Percentiles rank a stretch among this genome's conserved stretches.
Evolutionary conservation across 2,329 filamentous ascomycete genomes (phyloP).

Genomic region (Colletotrichum musicola): DNA sequence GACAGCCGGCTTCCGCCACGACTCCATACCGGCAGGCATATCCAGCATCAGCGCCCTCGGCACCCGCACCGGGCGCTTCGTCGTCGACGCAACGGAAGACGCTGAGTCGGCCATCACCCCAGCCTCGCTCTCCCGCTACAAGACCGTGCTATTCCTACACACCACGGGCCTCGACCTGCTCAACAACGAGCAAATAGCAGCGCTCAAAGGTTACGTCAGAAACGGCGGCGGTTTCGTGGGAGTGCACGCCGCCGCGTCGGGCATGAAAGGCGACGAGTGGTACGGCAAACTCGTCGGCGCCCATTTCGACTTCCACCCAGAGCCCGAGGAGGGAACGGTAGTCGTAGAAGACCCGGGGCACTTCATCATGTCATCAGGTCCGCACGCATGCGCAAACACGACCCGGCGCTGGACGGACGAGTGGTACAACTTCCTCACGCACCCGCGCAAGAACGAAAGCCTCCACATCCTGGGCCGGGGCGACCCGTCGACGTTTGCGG

Average conservation of each 20-base stretch:
- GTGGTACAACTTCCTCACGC: slow-evolving; percentile 57
- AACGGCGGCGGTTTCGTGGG: slow-evolving; percentile 54
- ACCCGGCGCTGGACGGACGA: slow-evolving; percentile 52
- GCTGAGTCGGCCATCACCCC: slow-evolving; percentile 47
- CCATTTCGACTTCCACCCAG: slow-evolving; percentile 54
- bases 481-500: slow-evolving; percentile 51
- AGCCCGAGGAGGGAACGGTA: slow-evolving; percentile 50
- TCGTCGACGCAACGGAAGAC: slow-evolving; percentile 53
- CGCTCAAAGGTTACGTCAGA: slow-evolving; percentile 49
- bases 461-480: slow-evolving; percentile 52
- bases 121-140: slow-evolving; percentile 47
- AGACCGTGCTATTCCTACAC: slow-evolving; percentile 54
- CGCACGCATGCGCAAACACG: neutral
- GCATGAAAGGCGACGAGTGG: slow-evolving; percentile 49
- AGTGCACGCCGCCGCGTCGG: slow-evolving; percentile 54
- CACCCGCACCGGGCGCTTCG: slow-evolving; percentile 43
- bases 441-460: slow-evolving; percentile 44
- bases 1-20: slow-evolving; percentile 54
- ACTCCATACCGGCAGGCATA: slow-evolving; percentile 53
- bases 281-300: slow-evolving; percentile 55
- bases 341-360: slow-evolving; percentile 47
- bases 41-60: slow-evolving; percentile 48
- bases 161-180: slow-evolving; percentile 53
- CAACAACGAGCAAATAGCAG: slow-evolving; percentile 47
- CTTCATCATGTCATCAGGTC: slow-evolving; percentile 43